Evolutionary conservation across 495 filamentous ascomycete genomes (phyloP), one percentile per base, ranked within the genome.

Genomic region (Aspergillus cavernicola): DNA sequence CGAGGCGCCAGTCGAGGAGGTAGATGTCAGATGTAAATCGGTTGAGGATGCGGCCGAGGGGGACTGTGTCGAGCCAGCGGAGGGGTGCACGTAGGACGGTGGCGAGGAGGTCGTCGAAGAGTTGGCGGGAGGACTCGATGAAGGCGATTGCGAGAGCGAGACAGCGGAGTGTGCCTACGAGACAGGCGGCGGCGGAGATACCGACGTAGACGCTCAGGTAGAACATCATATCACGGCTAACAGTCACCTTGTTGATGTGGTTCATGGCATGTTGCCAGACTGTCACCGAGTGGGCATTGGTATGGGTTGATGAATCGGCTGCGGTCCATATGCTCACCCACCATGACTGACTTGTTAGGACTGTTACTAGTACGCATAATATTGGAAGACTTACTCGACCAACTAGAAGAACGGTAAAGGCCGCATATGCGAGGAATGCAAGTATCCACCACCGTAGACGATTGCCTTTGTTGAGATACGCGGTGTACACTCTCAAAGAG

Each of bases 11-110:
- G 63, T 90, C 88, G 15, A 90, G 74, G 1, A 79, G 77, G 57
- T 83, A 77, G 60, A 91, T 88, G 61, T 91, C 88, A 6, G 84
- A 76, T 0, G 86, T 87, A 52, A 90, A 90, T 6, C 88, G 79
- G 68, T 91, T 92, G 12, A 90, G 59, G 28, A 90, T 82, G 19
- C 88, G 80, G 7, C 88, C 88, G 0, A 89, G 68, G 0, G 88
- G 88, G 0, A 89, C 85, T 2, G 87, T 90, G 63, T 92, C 88
- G 16, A 91, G 75, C 88, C 88, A 92, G 40, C 86, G 72, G 8
- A 86, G 66, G 1, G 87, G 87, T 18, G 87, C 77, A 12, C 85
- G 80, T 1, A 92, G 73, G 19, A 92, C 79, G 2, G 77, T 73
- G 48, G 75, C 82, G 35, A 82, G 81, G 18, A 89, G 65, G 37